A percentile compares a stretch with the other conserved stretches of the same genome.
Conservation (phyloP, 306 rosid genomes). For the Cicer bijugum region DNA sequence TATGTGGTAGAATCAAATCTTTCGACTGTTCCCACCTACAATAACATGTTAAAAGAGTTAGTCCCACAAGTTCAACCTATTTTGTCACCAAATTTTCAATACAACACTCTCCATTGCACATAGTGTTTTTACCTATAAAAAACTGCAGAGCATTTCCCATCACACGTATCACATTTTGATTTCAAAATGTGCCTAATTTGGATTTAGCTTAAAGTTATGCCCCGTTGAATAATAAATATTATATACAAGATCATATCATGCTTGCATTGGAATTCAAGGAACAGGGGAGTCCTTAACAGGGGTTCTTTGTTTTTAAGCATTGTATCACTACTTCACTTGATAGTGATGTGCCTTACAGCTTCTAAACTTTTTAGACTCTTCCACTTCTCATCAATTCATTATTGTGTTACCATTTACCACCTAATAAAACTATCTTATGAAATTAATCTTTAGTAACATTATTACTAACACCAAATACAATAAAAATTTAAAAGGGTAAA, state of each 20-base stretch:
- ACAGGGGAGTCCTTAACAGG: conserved; percentile 36
- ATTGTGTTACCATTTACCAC: no score
- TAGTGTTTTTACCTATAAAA: no score
- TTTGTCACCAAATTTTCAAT: no score
- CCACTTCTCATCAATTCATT: neutral
- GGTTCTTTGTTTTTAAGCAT: conserved; percentile 62
- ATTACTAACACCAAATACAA: neutral
- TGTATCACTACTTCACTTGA: conserved; percentile 42
- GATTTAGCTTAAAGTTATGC: conserved; percentile 55
- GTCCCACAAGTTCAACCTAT: no score
- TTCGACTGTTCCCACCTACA: no score
- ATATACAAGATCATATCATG: conserved; percentile 29
- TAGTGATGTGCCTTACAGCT: conserved; percentile 41
- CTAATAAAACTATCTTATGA: no score
- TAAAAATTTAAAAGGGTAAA: no score
- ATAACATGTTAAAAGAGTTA: no score
- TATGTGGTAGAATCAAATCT: no score
- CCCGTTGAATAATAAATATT: conserved; percentile 18
- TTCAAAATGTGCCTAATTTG: conserved; percentile 31
- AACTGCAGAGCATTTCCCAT: no score
- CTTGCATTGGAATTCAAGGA: conserved; percentile 83
- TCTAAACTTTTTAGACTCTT: conserved; percentile 21
- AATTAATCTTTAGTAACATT: conserved; percentile 7
- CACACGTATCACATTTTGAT: conserved; percentile 3
- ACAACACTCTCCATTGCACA: no score